phyloP scores from a whole-genome alignment of 495 filamentous ascomycete species.

The Patellaria atrata region DNA sequence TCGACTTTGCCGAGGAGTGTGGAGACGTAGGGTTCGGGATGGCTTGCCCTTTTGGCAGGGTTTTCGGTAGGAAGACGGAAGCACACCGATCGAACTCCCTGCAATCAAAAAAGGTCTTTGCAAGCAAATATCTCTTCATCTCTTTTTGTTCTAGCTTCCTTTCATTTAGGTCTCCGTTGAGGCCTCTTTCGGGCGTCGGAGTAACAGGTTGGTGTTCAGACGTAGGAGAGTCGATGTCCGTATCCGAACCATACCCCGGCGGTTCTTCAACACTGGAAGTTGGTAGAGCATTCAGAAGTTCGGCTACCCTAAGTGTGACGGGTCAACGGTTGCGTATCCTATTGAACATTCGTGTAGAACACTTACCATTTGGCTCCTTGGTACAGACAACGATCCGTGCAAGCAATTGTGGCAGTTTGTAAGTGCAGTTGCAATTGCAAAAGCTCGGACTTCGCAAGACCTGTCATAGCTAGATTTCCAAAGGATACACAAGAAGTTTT shows the following conservation, averaged over 20 bases:
- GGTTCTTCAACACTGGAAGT: slow-evolving; percentile 27
- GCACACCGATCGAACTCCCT: slow-evolving; percentile 91
- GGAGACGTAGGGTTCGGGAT: slow-evolving; percentile 34
- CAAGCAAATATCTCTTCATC: slow-evolving; percentile 68
- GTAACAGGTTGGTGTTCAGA: slow-evolving; percentile 29
- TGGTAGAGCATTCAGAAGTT: slow-evolving; percentile 72
- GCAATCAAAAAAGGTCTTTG: slow-evolving; percentile 91
- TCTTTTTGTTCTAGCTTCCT: slow-evolving; percentile 67
- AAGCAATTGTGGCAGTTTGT: slow-evolving; percentile 73
- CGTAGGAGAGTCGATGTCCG: slow-evolving; percentile 46
- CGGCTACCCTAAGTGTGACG: slow-evolving; percentile 58
- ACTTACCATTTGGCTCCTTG: slow-evolving; percentile 90
- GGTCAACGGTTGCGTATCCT: slow-evolving; percentile 4
- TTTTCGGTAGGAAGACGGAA: slow-evolving; percentile 69
- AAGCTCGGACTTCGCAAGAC: slow-evolving; percentile 21
- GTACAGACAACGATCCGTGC: slow-evolving; percentile 89
- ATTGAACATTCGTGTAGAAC: background rate
- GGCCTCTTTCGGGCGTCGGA: slow-evolving; percentile 6
- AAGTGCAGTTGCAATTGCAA: slow-evolving; percentile 45
- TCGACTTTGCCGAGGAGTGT: slow-evolving; percentile 29
- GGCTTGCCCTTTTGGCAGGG: slow-evolving; percentile 44
- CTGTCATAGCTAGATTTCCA: slow-evolving; percentile 21
- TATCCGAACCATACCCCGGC: slow-evolving; percentile 32
- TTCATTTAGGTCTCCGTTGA: slow-evolving; percentile 46
- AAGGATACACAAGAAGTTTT: too few species aligned